Conservation (phyloP, 129 eudicot species). For the Pittosporum tobira region DNA sequence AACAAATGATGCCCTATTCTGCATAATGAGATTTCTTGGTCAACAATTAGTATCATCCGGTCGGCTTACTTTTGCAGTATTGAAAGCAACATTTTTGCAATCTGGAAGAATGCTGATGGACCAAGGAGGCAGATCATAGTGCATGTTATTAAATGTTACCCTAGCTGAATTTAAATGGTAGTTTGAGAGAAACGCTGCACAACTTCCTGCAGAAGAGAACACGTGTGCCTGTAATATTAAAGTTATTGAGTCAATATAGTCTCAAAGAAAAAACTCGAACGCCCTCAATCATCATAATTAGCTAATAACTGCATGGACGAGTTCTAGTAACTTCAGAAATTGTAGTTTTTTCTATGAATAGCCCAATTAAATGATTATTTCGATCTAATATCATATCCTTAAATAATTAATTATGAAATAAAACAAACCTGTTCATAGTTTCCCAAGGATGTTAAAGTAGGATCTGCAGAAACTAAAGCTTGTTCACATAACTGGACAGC, state of each 20-base stretch:
- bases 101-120: slow-evolving; percentile 92
- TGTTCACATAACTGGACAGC: slow-evolving; percentile 61
- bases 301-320: neutral
- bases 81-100: slow-evolving; percentile 56
- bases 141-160: slow-evolving; percentile 46
- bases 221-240: slow-evolving; percentile 50
- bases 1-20: neutral
- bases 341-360: neutral
- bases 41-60: neutral
- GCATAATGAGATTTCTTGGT: neutral
- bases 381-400: neutral
- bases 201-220: slow-evolving; percentile 53
- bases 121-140: slow-evolving; percentile 76
- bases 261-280: neutral
- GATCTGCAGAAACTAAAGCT: slow-evolving; percentile 65
- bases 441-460: slow-evolving; percentile 52
- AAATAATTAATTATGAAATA: neutral
- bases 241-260: slow-evolving; percentile 1
- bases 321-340: neutral
- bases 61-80: slow-evolving; percentile 57
- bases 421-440: slow-evolving; percentile 52
- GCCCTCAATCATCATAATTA: neutral
- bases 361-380: neutral
- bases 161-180: slow-evolving; percentile 46
- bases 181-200: slow-evolving; percentile 81